A percentile compares a stretch with the other conserved stretches of the same genome.
These are phyloP conservation scores for Aquanectria penicillioides DNA, from an alignment of 2,329 filamentous ascomycete species.

Conservation along the genomic window DNA sequence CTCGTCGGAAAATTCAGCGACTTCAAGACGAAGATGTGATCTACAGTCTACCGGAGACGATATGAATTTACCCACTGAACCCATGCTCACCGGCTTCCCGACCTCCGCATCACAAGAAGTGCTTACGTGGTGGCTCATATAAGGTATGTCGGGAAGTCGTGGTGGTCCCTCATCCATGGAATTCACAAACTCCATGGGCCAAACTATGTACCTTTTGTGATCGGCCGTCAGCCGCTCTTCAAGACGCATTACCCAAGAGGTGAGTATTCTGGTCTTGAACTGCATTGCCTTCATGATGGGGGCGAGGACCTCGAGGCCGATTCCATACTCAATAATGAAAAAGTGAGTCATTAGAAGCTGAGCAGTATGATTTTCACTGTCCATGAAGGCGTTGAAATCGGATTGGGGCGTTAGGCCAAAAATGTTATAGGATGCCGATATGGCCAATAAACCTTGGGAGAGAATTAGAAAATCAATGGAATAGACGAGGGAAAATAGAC, in stretches of 20 bases:
- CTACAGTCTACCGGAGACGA: too few species aligned
- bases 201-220: slow-evolving; percentile 11
- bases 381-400: slow-evolving; percentile 20
- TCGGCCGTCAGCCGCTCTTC: background rate
- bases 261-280: slow-evolving; percentile 5
- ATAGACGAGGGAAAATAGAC: too few species aligned
- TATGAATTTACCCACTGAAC: too few species aligned
- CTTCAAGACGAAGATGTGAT: slow-evolving; percentile 17
- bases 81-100: too few species aligned
- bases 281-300: slow-evolving; percentile 11
- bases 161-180: background rate
- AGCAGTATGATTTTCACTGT: slow-evolving; percentile 2
- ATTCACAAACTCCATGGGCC: slow-evolving; percentile 17
- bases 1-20: slow-evolving; percentile 17
- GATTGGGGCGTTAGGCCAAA: background rate
- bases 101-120: too few species aligned
- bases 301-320: background rate
- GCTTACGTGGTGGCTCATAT: too few species aligned
- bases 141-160: too few species aligned
- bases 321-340: slow-evolving; percentile 20
- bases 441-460: background rate
- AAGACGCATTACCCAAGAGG: slow-evolving; percentile 2
- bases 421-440: background rate
- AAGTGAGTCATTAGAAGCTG: slow-evolving; percentile 25
- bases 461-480: background rate